Conservation (phyloP, 805 yeast species). For the Candida insectorum region DNA sequence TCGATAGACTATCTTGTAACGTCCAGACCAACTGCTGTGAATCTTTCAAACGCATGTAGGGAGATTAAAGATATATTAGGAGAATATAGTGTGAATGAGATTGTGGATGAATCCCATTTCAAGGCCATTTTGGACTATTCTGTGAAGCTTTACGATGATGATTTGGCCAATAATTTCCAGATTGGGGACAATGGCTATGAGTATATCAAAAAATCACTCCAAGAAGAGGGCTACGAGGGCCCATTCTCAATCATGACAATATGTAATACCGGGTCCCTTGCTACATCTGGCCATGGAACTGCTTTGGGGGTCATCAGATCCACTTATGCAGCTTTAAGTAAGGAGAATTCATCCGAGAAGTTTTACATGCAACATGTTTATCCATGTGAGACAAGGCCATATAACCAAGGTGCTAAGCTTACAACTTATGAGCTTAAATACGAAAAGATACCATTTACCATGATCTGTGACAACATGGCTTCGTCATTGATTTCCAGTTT, state of each 20-base stretch:
- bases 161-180: slow-evolving; percentile 68
- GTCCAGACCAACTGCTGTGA: slow-evolving; percentile 95
- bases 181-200: slow-evolving; percentile 80
- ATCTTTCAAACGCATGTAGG: slow-evolving; percentile 70
- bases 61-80: slow-evolving; percentile 41
- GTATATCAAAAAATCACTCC: slow-evolving; percentile 52
- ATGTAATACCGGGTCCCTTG: slow-evolving; percentile 95
- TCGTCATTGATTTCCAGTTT: slow-evolving; percentile 62
- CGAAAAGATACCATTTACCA: slow-evolving; percentile 82
- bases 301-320: slow-evolving; percentile 91
- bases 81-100: slow-evolving; percentile 12
- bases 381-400: slow-evolving; percentile 93
- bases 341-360: slow-evolving; percentile 20
- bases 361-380: slow-evolving; percentile 67
- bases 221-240: slow-evolving; percentile 49
- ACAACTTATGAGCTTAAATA: slow-evolving; percentile 88
- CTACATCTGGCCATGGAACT: slow-evolving; percentile 97
- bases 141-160: slow-evolving; percentile 64
- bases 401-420: slow-evolving; percentile 91
- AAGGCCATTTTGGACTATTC: slow-evolving; percentile 41
- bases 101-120: slow-evolving; percentile 25
- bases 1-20: slow-evolving; percentile 64
- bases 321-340: slow-evolving; percentile 44
- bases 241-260: slow-evolving; percentile 83
- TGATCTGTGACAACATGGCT: slow-evolving; percentile 90